phyloP scores from a whole-genome alignment of 768 basidiomycete genomes.

The Neoboletus subvelutipes region DNA sequence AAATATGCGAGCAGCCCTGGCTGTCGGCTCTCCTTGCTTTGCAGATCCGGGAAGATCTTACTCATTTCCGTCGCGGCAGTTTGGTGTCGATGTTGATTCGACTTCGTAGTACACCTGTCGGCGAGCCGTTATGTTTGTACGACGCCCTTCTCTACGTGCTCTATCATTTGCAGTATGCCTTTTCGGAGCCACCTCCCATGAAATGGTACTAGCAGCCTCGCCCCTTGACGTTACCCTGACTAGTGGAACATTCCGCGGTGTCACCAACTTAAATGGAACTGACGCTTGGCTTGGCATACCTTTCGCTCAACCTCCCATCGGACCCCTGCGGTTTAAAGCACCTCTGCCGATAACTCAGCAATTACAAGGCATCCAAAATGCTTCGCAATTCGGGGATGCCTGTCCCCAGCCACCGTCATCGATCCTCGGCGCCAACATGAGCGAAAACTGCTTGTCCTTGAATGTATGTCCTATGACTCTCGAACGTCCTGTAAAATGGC shows the following conservation, averaged over 20 bases:
- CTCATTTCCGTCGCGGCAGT: background rate
- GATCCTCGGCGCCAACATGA: slow-evolving; percentile 42
- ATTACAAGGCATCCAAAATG: slow-evolving; percentile 36
- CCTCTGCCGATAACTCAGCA: slow-evolving; percentile 43
- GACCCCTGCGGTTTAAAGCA: slow-evolving; percentile 54
- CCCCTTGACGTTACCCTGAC: slow-evolving; percentile 37
- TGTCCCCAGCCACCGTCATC: slow-evolving; percentile 48
- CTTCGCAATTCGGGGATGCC: slow-evolving; percentile 51
- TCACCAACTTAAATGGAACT: slow-evolving; percentile 41
- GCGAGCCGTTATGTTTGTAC: background rate
- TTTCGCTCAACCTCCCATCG: slow-evolving; percentile 57
- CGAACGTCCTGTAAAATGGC: background rate
- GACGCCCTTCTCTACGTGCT: background rate
- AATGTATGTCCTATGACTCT: slow-evolving; percentile 35
- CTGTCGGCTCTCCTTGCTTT: too few relatives aligned
- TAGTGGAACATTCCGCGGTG: slow-evolving; percentile 49
- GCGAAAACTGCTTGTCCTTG: slow-evolving; percentile 56
- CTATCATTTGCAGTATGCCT: background rate
- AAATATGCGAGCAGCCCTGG: too few relatives aligned
- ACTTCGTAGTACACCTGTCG: too few relatives aligned
- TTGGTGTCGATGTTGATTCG: background rate
- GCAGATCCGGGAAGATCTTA: background rate
- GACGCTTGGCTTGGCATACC: slow-evolving; percentile 64
- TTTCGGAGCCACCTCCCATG: background rate
- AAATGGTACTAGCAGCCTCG: background rate